Evolutionary conservation across 1,139 yeast species (phyloP).

Genomic region (Candida sp.): DNA sequence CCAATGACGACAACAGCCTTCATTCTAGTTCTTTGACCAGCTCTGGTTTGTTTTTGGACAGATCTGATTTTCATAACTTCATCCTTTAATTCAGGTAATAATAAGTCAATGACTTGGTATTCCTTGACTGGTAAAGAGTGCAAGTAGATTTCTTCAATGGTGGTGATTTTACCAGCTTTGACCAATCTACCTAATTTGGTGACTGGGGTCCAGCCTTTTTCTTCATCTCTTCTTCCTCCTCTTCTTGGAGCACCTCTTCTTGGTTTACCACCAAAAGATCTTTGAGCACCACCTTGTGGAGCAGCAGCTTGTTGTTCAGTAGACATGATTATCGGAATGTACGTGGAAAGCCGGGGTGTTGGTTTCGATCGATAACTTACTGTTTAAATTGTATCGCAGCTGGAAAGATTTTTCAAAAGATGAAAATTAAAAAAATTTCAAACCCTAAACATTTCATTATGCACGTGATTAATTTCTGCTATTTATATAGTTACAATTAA

Average conservation of each 20-base stretch:
- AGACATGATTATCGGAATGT: slow-evolving; percentile 81
- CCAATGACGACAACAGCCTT: slow-evolving; percentile 99
- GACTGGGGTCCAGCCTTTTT: slow-evolving; percentile 99
- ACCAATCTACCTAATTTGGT: slow-evolving; percentile 99
- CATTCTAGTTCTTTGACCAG: slow-evolving; percentile 99
- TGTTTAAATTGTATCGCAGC: background rate
- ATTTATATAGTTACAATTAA: too few relatives aligned
- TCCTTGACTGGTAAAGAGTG: slow-evolving; percentile 99
- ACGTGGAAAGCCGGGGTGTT: slow-evolving; percentile 92
- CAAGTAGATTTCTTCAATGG: slow-evolving; percentile 98
- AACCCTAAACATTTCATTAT: too few relatives aligned
- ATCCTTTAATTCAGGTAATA: slow-evolving; percentile 94
- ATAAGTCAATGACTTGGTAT: slow-evolving; percentile 96
- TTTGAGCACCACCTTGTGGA: slow-evolving; percentile 19
- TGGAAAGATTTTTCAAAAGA: too few relatives aligned
- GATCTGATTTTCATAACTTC: slow-evolving; percentile 99
- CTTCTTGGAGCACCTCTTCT: slow-evolving; percentile 59
- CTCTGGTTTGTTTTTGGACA: slow-evolving; percentile 99
- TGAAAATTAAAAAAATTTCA: too few relatives aligned
- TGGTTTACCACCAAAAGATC: slow-evolving; percentile 68
- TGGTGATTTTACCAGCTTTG: slow-evolving; percentile 96
- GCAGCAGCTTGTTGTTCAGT: slow-evolving; percentile 48
- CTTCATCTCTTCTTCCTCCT: slow-evolving; percentile 80
- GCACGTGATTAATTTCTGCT: too few relatives aligned
- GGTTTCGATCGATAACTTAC: slow-evolving; percentile 74